Conservation (phyloP, 2,329 filamentous ascomycete species). For the Alternaria atra region DNA sequence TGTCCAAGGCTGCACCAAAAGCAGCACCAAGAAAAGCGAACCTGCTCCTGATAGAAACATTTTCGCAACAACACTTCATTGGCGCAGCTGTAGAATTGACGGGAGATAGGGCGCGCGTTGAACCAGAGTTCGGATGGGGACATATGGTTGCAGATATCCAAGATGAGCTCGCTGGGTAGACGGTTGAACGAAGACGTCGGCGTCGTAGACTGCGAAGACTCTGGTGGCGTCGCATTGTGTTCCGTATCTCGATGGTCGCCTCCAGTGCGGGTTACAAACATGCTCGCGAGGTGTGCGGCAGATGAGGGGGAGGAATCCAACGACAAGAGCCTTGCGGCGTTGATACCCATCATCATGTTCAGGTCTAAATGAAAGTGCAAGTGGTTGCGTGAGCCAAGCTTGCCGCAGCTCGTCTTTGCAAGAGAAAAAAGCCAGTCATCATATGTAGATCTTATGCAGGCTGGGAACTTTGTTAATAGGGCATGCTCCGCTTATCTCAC, state of each 20-base stretch:
- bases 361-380: neutral
- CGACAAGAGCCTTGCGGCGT: constrained; percentile 2
- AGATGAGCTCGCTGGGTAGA: constrained; percentile 13
- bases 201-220: neutral
- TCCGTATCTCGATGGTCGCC: neutral
- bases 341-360: neutral
- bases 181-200: neutral
- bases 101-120: constrained; percentile 8
- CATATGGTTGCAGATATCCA: constrained; percentile 9
- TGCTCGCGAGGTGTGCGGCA: neutral
- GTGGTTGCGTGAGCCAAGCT: neutral
- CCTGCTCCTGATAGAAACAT: constrained; percentile 4
- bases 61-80: constrained; percentile 11
- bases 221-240: neutral
- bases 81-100: constrained; percentile 9
- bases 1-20: constrained; percentile 17
- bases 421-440: neutral
- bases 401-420: neutral
- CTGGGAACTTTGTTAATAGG: neutral
- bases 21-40: constrained; percentile 15
- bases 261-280: neutral
- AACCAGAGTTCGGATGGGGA: constrained; percentile 12
- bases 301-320: neutral
- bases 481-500: neutral
- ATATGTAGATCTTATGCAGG: neutral